Conservation (phyloP, 2,329 filamentous ascomycete genomes). For the Cordyceps sp. region DNA sequence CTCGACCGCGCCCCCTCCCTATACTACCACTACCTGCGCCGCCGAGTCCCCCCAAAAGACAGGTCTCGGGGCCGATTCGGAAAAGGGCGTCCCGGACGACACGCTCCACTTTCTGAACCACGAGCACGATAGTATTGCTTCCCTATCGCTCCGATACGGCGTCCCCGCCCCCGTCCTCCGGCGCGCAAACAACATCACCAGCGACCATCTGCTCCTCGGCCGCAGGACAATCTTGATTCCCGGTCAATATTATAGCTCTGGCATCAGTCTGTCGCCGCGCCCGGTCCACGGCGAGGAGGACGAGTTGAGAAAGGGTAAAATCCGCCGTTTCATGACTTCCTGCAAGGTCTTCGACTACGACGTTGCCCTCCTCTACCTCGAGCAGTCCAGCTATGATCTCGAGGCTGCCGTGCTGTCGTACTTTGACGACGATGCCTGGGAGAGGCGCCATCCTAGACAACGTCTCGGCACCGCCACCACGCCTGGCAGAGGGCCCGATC, state of each 20-base stretch:
- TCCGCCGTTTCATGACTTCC: constrained; percentile 63
- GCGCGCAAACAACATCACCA: constrained; percentile 50
- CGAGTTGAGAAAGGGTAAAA: constrained; percentile 49
- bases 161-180: constrained; percentile 49
- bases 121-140: constrained; percentile 47
- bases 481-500: constrained; percentile 13
- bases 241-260: constrained; percentile 49
- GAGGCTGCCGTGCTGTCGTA: constrained; percentile 46
- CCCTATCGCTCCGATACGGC: constrained; percentile 54
- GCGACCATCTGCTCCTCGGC: constrained; percentile 54
- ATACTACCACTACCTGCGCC: constrained; percentile 7
- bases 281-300: constrained; percentile 63
- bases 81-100: constrained; percentile 34
- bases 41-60: constrained; percentile 7
- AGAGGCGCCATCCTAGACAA: constrained; percentile 41
- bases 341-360: constrained; percentile 68
- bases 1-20: constrained; percentile 21
- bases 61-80: constrained; percentile 7
- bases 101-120: constrained; percentile 62
- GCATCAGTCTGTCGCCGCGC: constrained; percentile 49
- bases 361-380: constrained; percentile 57
- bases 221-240: constrained; percentile 58
- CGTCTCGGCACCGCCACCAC: constrained; percentile 7
- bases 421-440: constrained; percentile 61
- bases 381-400: constrained; percentile 51